A percentile compares a stretch with the other conserved stretches of the same genome.
These are phyloP conservation scores for Vitis rupestris DNA, from an alignment of 164 flowering plant genomes.

Conservation along the genomic window DNA sequence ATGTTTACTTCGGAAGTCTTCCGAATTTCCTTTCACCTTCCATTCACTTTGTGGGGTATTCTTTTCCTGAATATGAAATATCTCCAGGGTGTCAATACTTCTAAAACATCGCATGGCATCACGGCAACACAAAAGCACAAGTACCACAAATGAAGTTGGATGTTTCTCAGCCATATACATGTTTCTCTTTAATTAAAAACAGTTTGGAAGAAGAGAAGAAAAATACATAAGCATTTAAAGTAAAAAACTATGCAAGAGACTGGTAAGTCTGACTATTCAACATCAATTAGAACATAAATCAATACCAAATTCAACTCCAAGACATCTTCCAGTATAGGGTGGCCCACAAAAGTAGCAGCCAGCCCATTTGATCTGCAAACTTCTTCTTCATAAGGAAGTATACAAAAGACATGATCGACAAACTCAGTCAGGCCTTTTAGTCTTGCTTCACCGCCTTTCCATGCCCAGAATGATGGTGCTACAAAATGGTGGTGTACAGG, in stretches of 20 bases:
- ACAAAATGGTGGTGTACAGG: constrained; percentile 85
- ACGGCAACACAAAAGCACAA: not conserved
- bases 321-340: constrained; percentile 82
- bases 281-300: not conserved
- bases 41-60: constrained; percentile 22
- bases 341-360: constrained; percentile 90
- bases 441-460: constrained; percentile 96
- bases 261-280: not conserved
- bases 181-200: not conserved
- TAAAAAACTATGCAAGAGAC: not conserved
- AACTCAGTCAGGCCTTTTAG: constrained; percentile 65
- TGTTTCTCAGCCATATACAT: not conserved
- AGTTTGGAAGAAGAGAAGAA: not conserved
- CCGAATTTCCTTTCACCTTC: constrained; percentile 53
- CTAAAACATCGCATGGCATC: not conserved
- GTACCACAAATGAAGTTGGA: not conserved
- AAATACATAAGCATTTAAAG: not conserved
- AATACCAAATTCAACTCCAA: constrained; percentile 51
- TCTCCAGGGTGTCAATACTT: constrained; percentile 1
- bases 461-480: constrained; percentile 99
- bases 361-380: constrained; percentile 71
- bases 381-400: constrained; percentile 88
- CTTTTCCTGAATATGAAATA: constrained; percentile 33
- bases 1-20: constrained; percentile 45
- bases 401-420: constrained; percentile 89